Evolutionary conservation across 108 stramenopile genomes (phyloP).

Genomic region (Skeletonema potamos): DNA sequence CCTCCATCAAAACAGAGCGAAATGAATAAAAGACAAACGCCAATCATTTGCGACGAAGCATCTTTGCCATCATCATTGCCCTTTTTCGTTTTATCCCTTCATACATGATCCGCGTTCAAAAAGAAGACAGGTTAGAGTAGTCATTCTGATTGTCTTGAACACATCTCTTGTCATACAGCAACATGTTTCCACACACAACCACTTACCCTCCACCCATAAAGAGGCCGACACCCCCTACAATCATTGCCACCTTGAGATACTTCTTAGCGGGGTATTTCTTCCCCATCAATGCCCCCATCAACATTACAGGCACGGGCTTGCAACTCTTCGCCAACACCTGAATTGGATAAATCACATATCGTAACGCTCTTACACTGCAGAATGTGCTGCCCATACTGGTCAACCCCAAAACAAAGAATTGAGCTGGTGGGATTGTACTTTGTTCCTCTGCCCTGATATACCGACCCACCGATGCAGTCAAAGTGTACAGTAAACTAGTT

Average conservation of each 20-base stretch:
- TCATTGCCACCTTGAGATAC: constrained; percentile 92
- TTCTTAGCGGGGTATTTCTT: constrained; percentile 92
- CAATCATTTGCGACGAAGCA: constrained; percentile 74
- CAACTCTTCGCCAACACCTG: constrained; percentile 98
- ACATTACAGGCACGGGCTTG: constrained; percentile 98
- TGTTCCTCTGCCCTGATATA: constrained; percentile 89
- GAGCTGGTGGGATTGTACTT: constrained; percentile 90
- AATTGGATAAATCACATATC: constrained; percentile 96
- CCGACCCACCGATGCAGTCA: constrained; percentile 81
- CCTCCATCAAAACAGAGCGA: constrained; percentile 98
- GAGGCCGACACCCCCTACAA: constrained; percentile 91
- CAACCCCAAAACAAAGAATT: constrained; percentile 90
- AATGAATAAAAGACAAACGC: constrained; percentile 89
- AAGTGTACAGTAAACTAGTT: constrained; percentile 90
- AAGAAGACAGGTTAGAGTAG: no score
- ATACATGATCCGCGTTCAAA: background rate
- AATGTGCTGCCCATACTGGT: constrained; percentile 97
- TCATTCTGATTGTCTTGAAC: no score
- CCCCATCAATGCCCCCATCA: constrained; percentile 96
- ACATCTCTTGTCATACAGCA: no score
- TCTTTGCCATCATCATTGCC: constrained; percentile 51
- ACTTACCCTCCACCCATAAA: constrained; percentile 94
- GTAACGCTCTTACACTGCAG: constrained; percentile 89
- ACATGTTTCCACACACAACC: no score
- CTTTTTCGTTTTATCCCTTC: constrained; percentile 19